Conservation (phyloP, 192 early-diverging fungal genomes). For the Haplosporangium gracile region DNA sequence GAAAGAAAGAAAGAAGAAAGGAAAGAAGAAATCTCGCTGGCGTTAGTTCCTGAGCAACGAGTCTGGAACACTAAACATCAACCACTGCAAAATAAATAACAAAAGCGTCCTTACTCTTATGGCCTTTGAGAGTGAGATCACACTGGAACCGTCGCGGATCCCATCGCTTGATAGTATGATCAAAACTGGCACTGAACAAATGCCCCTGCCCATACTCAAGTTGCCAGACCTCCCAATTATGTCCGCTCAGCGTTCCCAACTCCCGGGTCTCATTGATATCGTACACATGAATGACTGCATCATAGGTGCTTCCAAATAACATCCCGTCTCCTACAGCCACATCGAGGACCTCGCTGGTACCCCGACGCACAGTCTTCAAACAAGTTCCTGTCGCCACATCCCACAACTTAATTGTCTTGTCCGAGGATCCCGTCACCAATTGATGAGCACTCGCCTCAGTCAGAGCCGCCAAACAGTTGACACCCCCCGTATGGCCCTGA, state of each 20-base stretch:
- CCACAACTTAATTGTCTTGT: constrained; percentile 62
- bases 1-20: background rate
- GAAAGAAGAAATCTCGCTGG: background rate
- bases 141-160: constrained; percentile 59
- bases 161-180: constrained; percentile 66
- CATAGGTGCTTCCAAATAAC: constrained; percentile 69
- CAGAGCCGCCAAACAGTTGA: constrained; percentile 64
- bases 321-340: constrained; percentile 64
- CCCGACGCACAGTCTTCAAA: constrained; percentile 60
- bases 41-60: background rate
- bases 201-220: constrained; percentile 63
- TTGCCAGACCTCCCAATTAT: constrained; percentile 77
- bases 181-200: constrained; percentile 64
- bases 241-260: constrained; percentile 62
- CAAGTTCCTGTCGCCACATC: constrained; percentile 60
- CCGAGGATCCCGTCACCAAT: constrained; percentile 45
- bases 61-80: background rate
- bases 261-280: constrained; percentile 53
- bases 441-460: constrained; percentile 40
- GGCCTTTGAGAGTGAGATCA: constrained; percentile 61
- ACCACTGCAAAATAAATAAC: background rate
- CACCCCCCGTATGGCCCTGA: constrained; percentile 65
- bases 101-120: constrained; percentile 50
- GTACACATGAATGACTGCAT: constrained; percentile 69
- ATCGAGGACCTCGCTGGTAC: constrained; percentile 65